phyloP scores from a whole-genome alignment of 306 rosid species.

The Cicer chorassanicum region DNA sequence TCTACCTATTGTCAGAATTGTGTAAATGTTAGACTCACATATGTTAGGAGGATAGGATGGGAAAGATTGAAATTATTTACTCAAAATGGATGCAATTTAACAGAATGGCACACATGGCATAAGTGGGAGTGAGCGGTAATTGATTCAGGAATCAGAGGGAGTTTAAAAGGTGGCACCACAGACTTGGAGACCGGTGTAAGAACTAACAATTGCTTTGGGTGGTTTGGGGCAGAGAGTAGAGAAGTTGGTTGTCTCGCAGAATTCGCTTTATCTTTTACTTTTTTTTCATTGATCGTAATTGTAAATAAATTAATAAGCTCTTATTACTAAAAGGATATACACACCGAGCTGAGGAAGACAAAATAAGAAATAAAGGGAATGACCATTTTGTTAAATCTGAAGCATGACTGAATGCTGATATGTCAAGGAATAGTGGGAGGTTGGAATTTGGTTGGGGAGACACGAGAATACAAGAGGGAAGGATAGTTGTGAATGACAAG shows the following conservation, averaged over 20 bases:
- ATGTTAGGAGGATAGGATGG: not conserved
- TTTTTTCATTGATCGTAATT: not conserved
- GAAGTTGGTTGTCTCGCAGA: not conserved
- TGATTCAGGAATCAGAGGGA: not conserved
- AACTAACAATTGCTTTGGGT: not conserved
- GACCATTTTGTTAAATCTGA: not conserved
- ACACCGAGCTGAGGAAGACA: not conserved
- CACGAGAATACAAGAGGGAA: conserved; percentile 11
- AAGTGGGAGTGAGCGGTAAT: not conserved
- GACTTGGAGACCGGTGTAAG: not conserved
- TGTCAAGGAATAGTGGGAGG: conserved; percentile 1
- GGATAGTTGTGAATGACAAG: not conserved
- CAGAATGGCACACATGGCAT: not conserved
- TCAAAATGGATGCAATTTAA: not conserved
- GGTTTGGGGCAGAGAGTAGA: not conserved
- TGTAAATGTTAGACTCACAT: conserved; percentile 12
- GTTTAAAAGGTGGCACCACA: not conserved
- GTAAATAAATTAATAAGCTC: conserved; percentile 12
- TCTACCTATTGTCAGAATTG: conserved; percentile 16
- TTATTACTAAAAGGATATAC: conserved; percentile 10
- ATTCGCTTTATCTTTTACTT: not conserved
- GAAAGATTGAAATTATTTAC: not conserved
- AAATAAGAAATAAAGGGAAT: conserved; percentile 10
- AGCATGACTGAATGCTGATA: not conserved
- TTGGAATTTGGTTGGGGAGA: not conserved